Conservation (phyloP, 495 filamentous ascomycete species). For the Alectoria sarmentosa region DNA sequence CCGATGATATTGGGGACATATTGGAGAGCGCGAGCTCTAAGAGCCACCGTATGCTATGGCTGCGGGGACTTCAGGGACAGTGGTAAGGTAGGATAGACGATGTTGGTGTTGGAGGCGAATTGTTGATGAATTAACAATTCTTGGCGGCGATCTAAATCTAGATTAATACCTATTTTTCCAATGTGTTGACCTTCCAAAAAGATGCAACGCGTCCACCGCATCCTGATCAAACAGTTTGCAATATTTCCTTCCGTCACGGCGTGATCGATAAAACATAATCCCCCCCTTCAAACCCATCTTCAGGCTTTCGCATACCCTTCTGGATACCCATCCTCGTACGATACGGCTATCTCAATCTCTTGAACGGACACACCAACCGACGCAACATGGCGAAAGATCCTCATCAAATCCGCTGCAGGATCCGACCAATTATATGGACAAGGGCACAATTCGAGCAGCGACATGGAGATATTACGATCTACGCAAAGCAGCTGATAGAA, state of each 20-base stretch:
- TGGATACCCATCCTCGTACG: not conserved
- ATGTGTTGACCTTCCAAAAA: not conserved
- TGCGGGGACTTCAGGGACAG: not conserved
- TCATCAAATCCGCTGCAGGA: not conserved
- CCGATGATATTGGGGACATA: not conserved
- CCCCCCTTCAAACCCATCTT: not conserved
- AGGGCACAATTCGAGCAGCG: not conserved
- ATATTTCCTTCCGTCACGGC: too few species aligned
- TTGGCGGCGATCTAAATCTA: too few species aligned
- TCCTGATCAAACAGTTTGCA: not conserved
- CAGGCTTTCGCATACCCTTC: not conserved
- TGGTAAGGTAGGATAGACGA: not conserved
- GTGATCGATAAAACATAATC: not conserved
- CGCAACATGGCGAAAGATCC: not conserved
- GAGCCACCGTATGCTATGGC: not conserved
- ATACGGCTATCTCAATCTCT: too few species aligned
- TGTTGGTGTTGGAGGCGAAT: too few species aligned
- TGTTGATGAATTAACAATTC: too few species aligned
- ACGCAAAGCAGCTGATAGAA: not conserved
- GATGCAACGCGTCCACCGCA: not conserved
- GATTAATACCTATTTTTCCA: not conserved
- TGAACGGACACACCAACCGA: too few species aligned
- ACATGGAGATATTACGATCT: not conserved
- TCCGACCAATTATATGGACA: not conserved
- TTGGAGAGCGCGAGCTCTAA: not conserved